Conservation (phyloP, 2,329 filamentous ascomycete genomes). For the Aspergillus puulaauensis region DNA sequence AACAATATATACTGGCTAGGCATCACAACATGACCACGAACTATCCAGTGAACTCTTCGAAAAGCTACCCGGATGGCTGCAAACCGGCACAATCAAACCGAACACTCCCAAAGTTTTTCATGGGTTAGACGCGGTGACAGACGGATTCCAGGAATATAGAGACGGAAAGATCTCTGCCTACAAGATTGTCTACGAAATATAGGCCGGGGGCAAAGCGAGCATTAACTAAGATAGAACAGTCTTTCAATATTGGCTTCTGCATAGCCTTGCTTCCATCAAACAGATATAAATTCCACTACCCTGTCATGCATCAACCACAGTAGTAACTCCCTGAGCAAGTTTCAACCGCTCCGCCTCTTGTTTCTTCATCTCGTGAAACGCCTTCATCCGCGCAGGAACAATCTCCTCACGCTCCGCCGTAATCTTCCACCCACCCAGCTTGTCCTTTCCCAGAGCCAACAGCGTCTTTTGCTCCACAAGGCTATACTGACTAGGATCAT, state of each 20-base stretch:
- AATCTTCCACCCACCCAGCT: constrained; percentile 51
- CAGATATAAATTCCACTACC: too few species aligned
- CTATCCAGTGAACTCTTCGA: constrained; percentile 40
- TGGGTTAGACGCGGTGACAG: constrained; percentile 33
- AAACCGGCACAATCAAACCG: constrained; percentile 35
- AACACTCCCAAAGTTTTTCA: constrained; percentile 31
- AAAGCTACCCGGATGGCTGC: constrained; percentile 35
- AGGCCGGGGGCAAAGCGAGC: neutral
- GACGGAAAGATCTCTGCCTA: constrained; percentile 41
- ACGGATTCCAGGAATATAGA: constrained; percentile 40
- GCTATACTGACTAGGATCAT: constrained; percentile 47
- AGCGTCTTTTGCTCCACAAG: constrained; percentile 55
- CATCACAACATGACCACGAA: constrained; percentile 36
- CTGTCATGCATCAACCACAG: too few species aligned
- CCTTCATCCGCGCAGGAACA: constrained; percentile 10
- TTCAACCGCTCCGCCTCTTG: constrained; percentile 16
- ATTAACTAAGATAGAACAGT: neutral
- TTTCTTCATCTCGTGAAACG: constrained; percentile 10
- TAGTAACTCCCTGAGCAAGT: neutral
- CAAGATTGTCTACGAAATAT: constrained; percentile 40
- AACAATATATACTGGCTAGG: constrained; percentile 19
- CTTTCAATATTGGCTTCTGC: too few species aligned
- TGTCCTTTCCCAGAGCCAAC: constrained; percentile 46
- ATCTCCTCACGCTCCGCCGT: constrained; percentile 39
- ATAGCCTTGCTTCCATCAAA: too few species aligned